phyloP scores from a whole-genome alignment of 164 flowering plant genomes.

The Tetracentron sinense region DNA sequence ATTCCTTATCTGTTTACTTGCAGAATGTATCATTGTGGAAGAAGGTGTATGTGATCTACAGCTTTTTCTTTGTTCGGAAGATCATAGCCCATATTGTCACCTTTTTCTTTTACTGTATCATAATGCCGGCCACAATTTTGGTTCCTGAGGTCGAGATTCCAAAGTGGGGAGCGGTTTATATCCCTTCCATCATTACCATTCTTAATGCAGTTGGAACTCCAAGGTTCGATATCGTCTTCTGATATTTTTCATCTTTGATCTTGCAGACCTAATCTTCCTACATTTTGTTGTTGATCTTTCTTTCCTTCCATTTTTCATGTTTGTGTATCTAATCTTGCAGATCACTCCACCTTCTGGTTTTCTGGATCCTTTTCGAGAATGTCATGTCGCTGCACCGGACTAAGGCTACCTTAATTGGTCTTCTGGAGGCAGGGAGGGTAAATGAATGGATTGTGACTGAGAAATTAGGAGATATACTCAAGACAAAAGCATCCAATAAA shows the following conservation, averaged over 20 bases:
- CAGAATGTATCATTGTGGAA: constrained; percentile 92
- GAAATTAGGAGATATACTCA: constrained; percentile 76
- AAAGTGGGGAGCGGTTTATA: constrained; percentile 88
- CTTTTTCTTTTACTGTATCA: constrained; percentile 79
- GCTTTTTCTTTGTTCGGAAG: constrained; percentile 95
- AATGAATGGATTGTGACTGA: constrained; percentile 99
- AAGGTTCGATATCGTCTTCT: constrained; percentile 36
- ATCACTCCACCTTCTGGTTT: constrained; percentile 80
- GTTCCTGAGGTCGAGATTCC: constrained; percentile 93
- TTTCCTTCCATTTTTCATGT: neutral
- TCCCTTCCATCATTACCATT: constrained; percentile 81
- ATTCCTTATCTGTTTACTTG: constrained; percentile 9
- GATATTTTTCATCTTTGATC: neutral
- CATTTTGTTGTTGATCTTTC: neutral
- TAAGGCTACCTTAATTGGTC: constrained; percentile 87
- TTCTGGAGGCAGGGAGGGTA: constrained; percentile 77
- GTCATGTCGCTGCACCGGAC: constrained; percentile 97
- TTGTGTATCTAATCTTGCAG: constrained; percentile 32
- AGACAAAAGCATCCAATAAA: constrained; percentile 39
- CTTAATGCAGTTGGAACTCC: constrained; percentile 96
- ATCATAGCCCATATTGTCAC: constrained; percentile 86
- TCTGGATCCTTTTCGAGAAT: constrained; percentile 97
- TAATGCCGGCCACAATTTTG: constrained; percentile 74
- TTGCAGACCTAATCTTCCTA: too few relatives aligned
- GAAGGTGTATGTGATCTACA: constrained; percentile 92